Evolutionary conservation across 2,329 filamentous ascomycete genomes (phyloP), one percentile per base, ranked within the genome.

Genomic region (Pseudogymnoascus sp.): DNA sequence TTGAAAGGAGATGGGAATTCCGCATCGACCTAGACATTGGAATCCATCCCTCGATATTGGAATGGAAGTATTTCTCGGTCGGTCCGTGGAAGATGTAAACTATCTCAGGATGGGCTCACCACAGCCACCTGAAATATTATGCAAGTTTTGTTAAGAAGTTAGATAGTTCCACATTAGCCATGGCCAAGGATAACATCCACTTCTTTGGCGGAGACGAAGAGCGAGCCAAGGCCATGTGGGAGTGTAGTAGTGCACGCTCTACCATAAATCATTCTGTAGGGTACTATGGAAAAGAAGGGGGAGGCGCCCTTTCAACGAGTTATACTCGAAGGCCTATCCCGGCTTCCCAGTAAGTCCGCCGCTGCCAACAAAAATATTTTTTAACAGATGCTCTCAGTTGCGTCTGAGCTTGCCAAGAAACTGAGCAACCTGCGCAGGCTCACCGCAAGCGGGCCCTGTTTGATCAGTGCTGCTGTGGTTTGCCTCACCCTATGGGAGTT

Each of bases 161-260:
- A n/a, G n/a, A n/a, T n/a, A n/a, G n/a, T n/a, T n/a, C n/a, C n/a
- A n/a, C n/a, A n/a, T n/a, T n/a, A n/a, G n/a, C n/a, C n/a, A n/a
- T n/a, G n/a, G n/a, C n/a, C n/a, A n/a, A 79, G 59, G 66, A 76
- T 33, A 71, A 82, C 61, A 82, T 83, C 60, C 70, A 77, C 64
- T 68, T 75, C 8, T 84, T 83, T 64, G 80, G 81, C 7, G 81
- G 81, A 10, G 76, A 83, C 65, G 69, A 74, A 2, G 67, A 72
- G 2, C 71, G 73, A n/a, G 75, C 82, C 35, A 82, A 79, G 0
- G 72, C 81, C 10, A 72, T 80, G 21, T 79, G 79, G 4, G 70
- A 78, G 62, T 78, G 75, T 12, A 78, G 80, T 8, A 80, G 78
- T 0, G 78, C 74, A 1, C 74, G 75, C 1, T 79, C 76, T 3